Evolutionary conservation across 371 early-diverging fungal genomes (phyloP), one percentile per base, ranked within the genome.

Genomic region (Cokeromyces recurvatus): DNA sequence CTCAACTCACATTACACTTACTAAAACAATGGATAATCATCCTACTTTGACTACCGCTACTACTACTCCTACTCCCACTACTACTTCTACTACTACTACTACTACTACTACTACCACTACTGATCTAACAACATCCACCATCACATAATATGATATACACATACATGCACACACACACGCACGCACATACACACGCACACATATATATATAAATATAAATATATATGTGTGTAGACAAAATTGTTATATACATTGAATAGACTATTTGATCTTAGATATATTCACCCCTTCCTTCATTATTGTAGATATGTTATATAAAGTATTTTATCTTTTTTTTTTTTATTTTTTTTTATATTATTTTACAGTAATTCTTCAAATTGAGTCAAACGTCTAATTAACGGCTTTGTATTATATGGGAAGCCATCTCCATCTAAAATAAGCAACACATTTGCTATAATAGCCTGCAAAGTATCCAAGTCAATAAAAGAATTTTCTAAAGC

Each of bases 361-460:
- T 38, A 17, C 16, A 51, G 12, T 37, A 43, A 32, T 17, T 55
- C 56, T 42, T 53, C 37, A 20, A 53, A 43, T 12, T 32, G 16
- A 23, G 15, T 22, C 2, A 57, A 17, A 0, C 52, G 51, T 8
- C 34, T 43, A 7, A 57, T 23, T 10, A 57, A 32, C 9, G 57
- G 57, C 6, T 38, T 51, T 31, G 57, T 38, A 15, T 57, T 51
- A 21, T 57, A 57, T 10, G 57, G 57, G 8, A 57, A 52, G 2
- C 48, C 57, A n/a, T 27, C 48, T 8, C 52, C 43, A 38, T 42
- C 48, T 9, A 57, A 27, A 2, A 51, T 52, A 7, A 51, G 43
- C 1, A 47, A 1, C 0, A 39, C 48, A n/a, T 57, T 51, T 19
- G 27, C 38, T 2, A 57, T 22, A 14, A 57, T 51, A 2, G 38